phyloP scores from a whole-genome alignment of 2,329 filamentous ascomycete genomes.

The Aaosphaeria arxii region DNA sequence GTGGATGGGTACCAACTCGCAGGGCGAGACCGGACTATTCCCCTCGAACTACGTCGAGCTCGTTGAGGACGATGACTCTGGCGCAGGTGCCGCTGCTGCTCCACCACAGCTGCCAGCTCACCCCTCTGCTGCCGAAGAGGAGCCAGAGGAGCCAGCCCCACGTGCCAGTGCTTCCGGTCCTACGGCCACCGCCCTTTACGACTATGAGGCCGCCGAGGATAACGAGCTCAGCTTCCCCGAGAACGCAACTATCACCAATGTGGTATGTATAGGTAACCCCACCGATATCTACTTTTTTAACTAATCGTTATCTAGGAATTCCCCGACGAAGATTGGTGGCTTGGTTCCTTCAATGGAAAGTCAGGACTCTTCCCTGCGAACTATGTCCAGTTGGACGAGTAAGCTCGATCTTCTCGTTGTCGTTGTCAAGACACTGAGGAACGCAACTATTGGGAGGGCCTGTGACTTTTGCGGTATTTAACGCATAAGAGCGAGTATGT shows the following conservation, averaged over 20 bases:
- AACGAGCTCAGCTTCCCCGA: slow-evolving; percentile 87
- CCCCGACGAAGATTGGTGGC: slow-evolving; percentile 99
- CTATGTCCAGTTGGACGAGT: slow-evolving; percentile 49
- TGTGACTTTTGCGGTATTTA: no score
- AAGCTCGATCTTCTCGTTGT: slow-evolving; percentile 4
- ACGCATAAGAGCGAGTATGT: no score
- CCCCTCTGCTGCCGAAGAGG: slow-evolving; percentile 36
- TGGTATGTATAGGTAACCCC: slow-evolving; percentile 63
- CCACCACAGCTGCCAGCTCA: slow-evolving; percentile 40
- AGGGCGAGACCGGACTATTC: slow-evolving; percentile 85
- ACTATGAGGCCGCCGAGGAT: slow-evolving; percentile 96
- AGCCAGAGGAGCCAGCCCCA: slow-evolving; percentile 19
- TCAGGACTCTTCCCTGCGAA: slow-evolving; percentile 73
- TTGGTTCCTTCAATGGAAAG: slow-evolving; percentile 76
- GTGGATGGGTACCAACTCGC: slow-evolving; percentile 92
- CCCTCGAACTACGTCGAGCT: slow-evolving; percentile 96
- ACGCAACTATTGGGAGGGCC: no score
- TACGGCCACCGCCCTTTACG: slow-evolving; percentile 83
- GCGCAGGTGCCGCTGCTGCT: slow-evolving; percentile 29
- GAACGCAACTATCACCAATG: slow-evolving; percentile 72
- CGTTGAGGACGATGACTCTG: slow-evolving; percentile 59
- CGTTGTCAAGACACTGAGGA: no score
- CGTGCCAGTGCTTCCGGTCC: slow-evolving; percentile 49
- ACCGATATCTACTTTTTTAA: slow-evolving; percentile 1
- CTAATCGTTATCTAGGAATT: slow-evolving; percentile 65